Conservation (phyloP, 2,329 filamentous ascomycete genomes). For the Hawksworthiomyces lignivorus region DNA sequence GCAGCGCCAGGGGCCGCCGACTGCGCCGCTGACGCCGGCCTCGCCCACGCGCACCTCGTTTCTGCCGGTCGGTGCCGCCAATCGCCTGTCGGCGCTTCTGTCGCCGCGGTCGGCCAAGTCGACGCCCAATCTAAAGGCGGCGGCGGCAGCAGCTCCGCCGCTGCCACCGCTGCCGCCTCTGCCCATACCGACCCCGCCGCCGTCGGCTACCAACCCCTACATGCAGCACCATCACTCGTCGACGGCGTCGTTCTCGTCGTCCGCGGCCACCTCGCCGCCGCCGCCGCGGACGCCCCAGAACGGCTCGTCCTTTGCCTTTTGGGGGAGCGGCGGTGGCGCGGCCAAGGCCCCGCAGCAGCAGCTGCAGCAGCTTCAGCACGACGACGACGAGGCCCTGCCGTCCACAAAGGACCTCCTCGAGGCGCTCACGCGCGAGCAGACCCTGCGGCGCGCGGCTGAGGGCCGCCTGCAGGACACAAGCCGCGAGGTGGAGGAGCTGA, state of each 20-base stretch:
- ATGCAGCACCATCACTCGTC: slow-evolving; percentile 14
- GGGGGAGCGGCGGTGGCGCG: slow-evolving; percentile 6
- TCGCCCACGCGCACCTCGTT: slow-evolving; percentile 35
- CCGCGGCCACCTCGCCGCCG: slow-evolving; percentile 3
- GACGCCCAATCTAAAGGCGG: slow-evolving; percentile 28
- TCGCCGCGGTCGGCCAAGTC: slow-evolving; percentile 36
- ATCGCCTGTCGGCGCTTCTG: slow-evolving; percentile 37
- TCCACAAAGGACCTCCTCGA: slow-evolving; percentile 47
- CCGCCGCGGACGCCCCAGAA: slow-evolving; percentile 9
- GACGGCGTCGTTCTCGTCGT: slow-evolving; percentile 12
- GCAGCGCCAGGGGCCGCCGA: slow-evolving; percentile 16
- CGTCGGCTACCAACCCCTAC: slow-evolving; percentile 7
- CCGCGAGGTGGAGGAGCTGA: slow-evolving; percentile 71
- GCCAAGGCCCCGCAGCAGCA: neutral
- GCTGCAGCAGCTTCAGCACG: neutral
- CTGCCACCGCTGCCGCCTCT: slow-evolving; percentile 4
- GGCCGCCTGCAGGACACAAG: slow-evolving; percentile 57
- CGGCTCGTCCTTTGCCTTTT: slow-evolving; percentile 8
- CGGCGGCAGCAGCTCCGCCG: slow-evolving; percentile 4
- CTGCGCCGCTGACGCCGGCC: slow-evolving; percentile 18
- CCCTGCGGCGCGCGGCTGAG: slow-evolving; percentile 61
- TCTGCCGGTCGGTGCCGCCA: slow-evolving; percentile 35
- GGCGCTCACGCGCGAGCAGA: slow-evolving; percentile 59
- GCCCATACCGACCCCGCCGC: slow-evolving; percentile 9
- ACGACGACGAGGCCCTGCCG: slow-evolving; percentile 11